Conservation (phyloP, 164 flowering plant genomes). For the Aristolochia fimbriata region DNA sequence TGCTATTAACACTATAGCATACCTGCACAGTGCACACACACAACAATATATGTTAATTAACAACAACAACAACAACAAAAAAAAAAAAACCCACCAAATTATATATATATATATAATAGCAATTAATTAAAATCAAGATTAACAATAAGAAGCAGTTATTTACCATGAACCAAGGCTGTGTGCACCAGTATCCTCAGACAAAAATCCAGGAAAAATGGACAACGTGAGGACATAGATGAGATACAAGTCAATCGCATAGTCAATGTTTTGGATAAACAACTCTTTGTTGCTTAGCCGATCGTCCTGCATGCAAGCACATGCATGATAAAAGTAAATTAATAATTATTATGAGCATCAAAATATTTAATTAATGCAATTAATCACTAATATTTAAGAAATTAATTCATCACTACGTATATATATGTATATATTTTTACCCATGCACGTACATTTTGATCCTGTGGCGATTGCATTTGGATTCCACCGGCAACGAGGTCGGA, state of each 20-base stretch:
- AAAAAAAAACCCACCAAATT: too few species aligned
- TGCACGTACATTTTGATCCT: too few species aligned
- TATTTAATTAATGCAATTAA: too few species aligned
- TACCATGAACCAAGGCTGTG: constrained; percentile 73
- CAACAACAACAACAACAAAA: too few species aligned
- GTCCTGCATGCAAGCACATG: background rate
- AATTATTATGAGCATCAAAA: background rate
- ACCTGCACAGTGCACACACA: too few species aligned
- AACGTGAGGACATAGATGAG: constrained; percentile 55
- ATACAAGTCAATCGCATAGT: constrained; percentile 45
- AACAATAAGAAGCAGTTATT: constrained; percentile 1
- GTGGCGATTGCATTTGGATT: constrained; percentile 27
- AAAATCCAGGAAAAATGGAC: constrained; percentile 78
- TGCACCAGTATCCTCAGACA: constrained; percentile 66
- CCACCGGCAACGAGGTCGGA: constrained; percentile 79
- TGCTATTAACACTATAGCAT: constrained; percentile 65
- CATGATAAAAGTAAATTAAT: too few species aligned
- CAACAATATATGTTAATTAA: too few species aligned
- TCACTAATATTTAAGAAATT: too few species aligned
- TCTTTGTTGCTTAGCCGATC: constrained; percentile 50
- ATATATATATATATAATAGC: too few species aligned
- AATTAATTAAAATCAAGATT: too few species aligned
- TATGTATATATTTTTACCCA: too few species aligned
- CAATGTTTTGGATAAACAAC: constrained; percentile 45
- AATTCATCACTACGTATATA: too few species aligned